A percentile compares a stretch with the other conserved stretches of the same genome.
Evolutionary conservation across 2,329 filamentous ascomycete species (phyloP).

Genomic region (Myriosclerotinia duriaeana): DNA sequence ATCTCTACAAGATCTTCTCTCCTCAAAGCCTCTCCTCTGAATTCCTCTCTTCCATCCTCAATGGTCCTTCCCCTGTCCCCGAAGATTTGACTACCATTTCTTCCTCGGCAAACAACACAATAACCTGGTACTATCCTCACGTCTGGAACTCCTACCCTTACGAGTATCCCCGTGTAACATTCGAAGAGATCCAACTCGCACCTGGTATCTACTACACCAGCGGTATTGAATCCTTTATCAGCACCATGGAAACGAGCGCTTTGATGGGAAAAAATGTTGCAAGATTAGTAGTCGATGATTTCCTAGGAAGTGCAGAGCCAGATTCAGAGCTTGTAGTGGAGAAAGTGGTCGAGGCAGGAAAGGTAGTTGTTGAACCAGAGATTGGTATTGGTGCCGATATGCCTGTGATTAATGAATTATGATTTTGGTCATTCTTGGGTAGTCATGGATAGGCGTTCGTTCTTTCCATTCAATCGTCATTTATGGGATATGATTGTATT

Average conservation of each 20-base stretch:
- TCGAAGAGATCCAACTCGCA: constrained; percentile 74
- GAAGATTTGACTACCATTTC: constrained; percentile 32
- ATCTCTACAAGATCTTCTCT: constrained; percentile 66
- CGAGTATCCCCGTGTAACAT: constrained; percentile 79
- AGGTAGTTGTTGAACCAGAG: background rate
- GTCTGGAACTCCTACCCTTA: constrained; percentile 84
- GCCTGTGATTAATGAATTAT: constrained; percentile 12
- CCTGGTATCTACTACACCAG: constrained; percentile 68
- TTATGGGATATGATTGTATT: background rate
- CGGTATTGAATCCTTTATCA: constrained; percentile 89
- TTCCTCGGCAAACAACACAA: constrained; percentile 50
- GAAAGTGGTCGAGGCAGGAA: background rate
- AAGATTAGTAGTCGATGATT: constrained; percentile 64
- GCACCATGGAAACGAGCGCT: constrained; percentile 94
- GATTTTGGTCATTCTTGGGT: background rate
- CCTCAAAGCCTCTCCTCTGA: constrained; percentile 52
- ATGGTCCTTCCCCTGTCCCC: constrained; percentile 41
- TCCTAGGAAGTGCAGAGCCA: constrained; percentile 39
- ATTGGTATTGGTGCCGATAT: constrained; percentile 8
- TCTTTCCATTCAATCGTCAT: background rate
- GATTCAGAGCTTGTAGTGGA: constrained; percentile 9
- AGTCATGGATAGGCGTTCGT: background rate
- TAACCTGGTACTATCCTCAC: constrained; percentile 77
- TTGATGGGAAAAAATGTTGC: constrained; percentile 88
- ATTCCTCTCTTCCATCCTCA: constrained; percentile 54